Conservation (phyloP, 352 stramenopile genomes). For the Nannochloropsis limnetica region DNA sequence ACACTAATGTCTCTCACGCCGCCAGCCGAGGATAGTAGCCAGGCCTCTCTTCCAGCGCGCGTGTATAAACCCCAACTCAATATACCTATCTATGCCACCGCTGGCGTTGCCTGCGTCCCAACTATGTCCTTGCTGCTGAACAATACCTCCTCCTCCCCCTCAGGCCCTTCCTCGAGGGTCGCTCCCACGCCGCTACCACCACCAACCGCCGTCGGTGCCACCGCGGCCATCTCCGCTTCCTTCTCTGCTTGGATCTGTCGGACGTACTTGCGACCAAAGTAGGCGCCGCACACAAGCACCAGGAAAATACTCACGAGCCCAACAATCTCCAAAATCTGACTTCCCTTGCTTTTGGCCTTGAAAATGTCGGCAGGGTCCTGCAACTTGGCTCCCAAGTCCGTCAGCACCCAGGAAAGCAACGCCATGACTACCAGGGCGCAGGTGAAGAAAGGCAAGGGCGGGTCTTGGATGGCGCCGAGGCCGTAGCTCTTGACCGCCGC, state of each 20-base stretch:
- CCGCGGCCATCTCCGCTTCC: background rate
- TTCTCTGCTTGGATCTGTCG: conserved; percentile 4
- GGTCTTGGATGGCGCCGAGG: conserved; percentile 25
- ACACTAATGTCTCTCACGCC: too few species aligned
- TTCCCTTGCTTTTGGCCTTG: conserved; percentile 24
- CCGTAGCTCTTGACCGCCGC: conserved; percentile 11
- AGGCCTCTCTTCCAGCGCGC: too few species aligned
- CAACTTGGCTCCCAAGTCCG: background rate
- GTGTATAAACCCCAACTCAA: too few species aligned
- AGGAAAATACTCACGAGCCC: background rate
- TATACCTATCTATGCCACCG: background rate
- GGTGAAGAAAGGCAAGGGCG: background rate
- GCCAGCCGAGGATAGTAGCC: too few species aligned
- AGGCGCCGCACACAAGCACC: conserved; percentile 1
- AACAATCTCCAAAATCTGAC: conserved; percentile 2
- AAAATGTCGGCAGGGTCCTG: background rate
- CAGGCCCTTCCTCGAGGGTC: background rate
- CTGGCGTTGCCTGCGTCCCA: background rate
- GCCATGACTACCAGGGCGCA: background rate
- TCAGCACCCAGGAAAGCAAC: background rate
- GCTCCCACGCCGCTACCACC: background rate
- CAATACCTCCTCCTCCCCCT: background rate
- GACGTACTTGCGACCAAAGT: background rate
- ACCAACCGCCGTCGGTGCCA: background rate
- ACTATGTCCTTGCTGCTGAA: conserved; percentile 26